Percentiles rank a stretch among this genome's conserved stretches.
Evolutionary conservation across 129 eudicot genomes (phyloP).

Genomic region (Ambrosia artemisiifolia): DNA sequence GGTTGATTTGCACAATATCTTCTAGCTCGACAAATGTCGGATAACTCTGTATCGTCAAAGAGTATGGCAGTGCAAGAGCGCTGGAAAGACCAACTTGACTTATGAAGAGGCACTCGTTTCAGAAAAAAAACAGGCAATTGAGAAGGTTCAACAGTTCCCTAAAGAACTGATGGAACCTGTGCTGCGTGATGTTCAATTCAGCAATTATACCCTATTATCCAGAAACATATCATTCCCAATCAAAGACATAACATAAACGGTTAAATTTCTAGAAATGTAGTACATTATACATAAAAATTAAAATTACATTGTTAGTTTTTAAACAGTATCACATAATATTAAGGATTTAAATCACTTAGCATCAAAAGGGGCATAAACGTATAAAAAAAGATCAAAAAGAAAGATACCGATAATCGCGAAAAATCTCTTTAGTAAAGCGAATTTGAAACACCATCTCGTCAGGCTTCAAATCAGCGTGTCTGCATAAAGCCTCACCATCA

Average conservation of each 20-base stretch:
- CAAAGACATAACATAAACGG: no score
- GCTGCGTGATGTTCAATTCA: constrained; percentile 79
- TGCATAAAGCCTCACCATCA: background rate
- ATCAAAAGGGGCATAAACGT: background rate
- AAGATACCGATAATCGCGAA: constrained; percentile 68
- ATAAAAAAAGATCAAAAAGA: background rate
- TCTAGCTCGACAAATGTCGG: constrained; percentile 25
- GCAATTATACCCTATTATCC: constrained; percentile 32
- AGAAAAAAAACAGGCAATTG: constrained; percentile 56
- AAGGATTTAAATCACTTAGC: no score
- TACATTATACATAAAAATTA: no score
- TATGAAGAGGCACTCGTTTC: constrained; percentile 90
- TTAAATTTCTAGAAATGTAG: background rate
- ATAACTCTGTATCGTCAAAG: constrained; percentile 72
- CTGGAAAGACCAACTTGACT: constrained; percentile 82
- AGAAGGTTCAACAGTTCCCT: constrained; percentile 77
- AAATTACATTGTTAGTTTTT: no score
- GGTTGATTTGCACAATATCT: no score
- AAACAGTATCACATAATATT: no score
- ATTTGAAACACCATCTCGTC: constrained; percentile 78
- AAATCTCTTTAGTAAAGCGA: constrained; percentile 86
- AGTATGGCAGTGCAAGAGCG: constrained; percentile 83
- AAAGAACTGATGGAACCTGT: constrained; percentile 61
- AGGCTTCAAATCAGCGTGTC: constrained; percentile 72
- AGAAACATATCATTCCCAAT: no score